Base-by-base conservation (phyloP, 1,284 basidiomycete genomes). In the Ustilago shanxiensis region DNA sequence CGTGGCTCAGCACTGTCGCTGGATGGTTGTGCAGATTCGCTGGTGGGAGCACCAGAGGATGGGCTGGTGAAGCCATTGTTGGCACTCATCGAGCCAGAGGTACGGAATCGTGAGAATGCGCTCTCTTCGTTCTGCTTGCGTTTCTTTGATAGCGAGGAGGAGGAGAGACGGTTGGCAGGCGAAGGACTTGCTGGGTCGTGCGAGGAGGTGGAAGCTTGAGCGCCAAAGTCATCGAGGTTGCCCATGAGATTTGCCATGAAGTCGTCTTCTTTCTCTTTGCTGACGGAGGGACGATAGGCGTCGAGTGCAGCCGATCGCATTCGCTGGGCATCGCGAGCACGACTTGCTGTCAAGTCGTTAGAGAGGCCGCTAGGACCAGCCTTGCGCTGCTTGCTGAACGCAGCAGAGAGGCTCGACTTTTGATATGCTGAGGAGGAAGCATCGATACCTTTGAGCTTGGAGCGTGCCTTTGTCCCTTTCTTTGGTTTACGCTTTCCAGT, bases 241-340 rank as follows among this genome's bases (percentile, higher is more conserved):
- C 79, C 82, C 63, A 86, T 77, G 44, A 86, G 68, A 26, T 66
- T 59, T 26, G 76, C 73, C 84, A 86, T 86, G 58, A 86, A 86
- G 71, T 84, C 84, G 29, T 81, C 83, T 44, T 86, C 84, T 53
- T 84, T 78, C 64, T 83, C 82, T 20, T 76, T 70, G 63, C 64
- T 82, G 39, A 79, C 72, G 5, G 72, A 35, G n/a, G 79, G 79
- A 11, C 80, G 58, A 52, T 78, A 76, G 18, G 72, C 74, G 37
- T 80, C 70, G 41, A 72, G 60, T 8, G 70, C 70, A 26, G 70
- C 70, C 1, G 64, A 56, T 37, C 70, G 64, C 60, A 60, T 41
- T 24, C 70, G 60, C 13, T 72, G 70, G 0, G 70, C 70, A 13
- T 72, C 70, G 14, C 70, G 70, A 13, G 70, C 64, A n/a, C 64